A percentile compares a stretch with the other conserved stretches of the same genome.
Evolutionary conservation across 768 basidiomycete species (phyloP).

Genomic region (Calocybe indica): DNA sequence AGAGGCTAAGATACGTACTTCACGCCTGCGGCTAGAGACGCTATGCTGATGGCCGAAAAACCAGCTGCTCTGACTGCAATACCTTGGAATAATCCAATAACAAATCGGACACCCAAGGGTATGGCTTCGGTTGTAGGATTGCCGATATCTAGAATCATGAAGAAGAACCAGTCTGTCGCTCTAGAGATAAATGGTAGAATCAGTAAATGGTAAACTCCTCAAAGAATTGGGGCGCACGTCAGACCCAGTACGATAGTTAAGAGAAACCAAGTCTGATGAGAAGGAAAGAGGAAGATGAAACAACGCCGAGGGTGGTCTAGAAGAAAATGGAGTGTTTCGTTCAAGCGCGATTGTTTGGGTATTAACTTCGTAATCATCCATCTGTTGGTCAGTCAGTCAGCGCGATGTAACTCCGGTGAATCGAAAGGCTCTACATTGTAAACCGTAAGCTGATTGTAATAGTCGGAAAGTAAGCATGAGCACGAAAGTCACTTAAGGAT

Average conservation of each 20-base stretch:
- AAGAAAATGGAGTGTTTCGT: slow-evolving; percentile 85
- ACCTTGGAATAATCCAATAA: slow-evolving; percentile 75
- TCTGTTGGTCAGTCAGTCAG: slow-evolving; percentile 31
- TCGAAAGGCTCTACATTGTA: slow-evolving; percentile 54
- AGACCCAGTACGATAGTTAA: slow-evolving; percentile 59
- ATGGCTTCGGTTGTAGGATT: slow-evolving; percentile 63
- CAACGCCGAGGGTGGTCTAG: slow-evolving; percentile 93
- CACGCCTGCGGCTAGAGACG: slow-evolving; percentile 80
- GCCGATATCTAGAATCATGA: slow-evolving; percentile 84
- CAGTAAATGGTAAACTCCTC: background rate
- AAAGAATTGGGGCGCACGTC: slow-evolving; percentile 43
- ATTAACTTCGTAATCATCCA: slow-evolving; percentile 68
- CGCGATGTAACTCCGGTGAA: background rate
- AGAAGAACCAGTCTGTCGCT: slow-evolving; percentile 82
- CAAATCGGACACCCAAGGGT: slow-evolving; percentile 63
- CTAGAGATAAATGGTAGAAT: slow-evolving; percentile 30
- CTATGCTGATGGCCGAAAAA: slow-evolving; percentile 70
- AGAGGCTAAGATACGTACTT: slow-evolving; percentile 45
- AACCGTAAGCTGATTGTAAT: slow-evolving; percentile 58
- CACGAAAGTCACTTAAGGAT: background rate
- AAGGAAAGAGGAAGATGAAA: slow-evolving; percentile 86
- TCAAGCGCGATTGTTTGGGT: slow-evolving; percentile 48
- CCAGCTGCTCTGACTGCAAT: slow-evolving; percentile 83
- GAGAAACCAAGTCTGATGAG: slow-evolving; percentile 93
- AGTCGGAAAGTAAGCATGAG: background rate